Percentiles rank a stretch among this genome's conserved stretches.
These are phyloP conservation scores for Populus simonii DNA, from an alignment of 345 rosid species.

Conservation along the genomic window DNA sequence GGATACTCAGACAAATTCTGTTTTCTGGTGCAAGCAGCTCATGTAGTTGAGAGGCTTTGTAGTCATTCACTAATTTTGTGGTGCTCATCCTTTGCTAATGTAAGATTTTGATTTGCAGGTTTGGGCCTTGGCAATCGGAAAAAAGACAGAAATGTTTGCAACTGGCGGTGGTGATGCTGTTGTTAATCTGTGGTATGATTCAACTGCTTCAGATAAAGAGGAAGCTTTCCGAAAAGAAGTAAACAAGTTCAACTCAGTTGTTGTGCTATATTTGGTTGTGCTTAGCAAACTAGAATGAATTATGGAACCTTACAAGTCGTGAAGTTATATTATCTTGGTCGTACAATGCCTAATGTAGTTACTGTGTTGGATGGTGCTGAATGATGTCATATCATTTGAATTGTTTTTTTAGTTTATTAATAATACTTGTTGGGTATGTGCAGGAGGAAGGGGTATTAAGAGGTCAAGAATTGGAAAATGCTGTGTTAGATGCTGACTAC, in stretches of 20 bases:
- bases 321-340: neutral
- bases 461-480: conserved; percentile 90
- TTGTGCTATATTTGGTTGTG: neutral
- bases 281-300: neutral
- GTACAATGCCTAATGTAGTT: neutral
- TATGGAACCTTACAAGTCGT: neutral
- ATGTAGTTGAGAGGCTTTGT: neutral
- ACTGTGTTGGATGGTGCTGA: neutral
- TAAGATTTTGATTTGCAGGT: conserved; percentile 41
- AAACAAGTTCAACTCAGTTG: conserved; percentile 15
- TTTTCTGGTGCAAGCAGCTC: neutral
- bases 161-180: conserved; percentile 90
- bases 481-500: conserved; percentile 72
- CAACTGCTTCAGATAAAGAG: conserved; percentile 79
- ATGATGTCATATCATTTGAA: neutral
- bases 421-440: neutral
- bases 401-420: neutral
- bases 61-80: neutral
- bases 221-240: conserved; percentile 91
- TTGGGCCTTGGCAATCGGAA: conserved; percentile 96
- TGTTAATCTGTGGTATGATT: conserved; percentile 85
- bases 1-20: neutral
- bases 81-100: conserved; percentile 15
- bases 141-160: conserved; percentile 82
- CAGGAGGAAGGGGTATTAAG: conserved; percentile 77